Conservation (phyloP, 345 rosid species). For the Passiflora organensis region DNA sequence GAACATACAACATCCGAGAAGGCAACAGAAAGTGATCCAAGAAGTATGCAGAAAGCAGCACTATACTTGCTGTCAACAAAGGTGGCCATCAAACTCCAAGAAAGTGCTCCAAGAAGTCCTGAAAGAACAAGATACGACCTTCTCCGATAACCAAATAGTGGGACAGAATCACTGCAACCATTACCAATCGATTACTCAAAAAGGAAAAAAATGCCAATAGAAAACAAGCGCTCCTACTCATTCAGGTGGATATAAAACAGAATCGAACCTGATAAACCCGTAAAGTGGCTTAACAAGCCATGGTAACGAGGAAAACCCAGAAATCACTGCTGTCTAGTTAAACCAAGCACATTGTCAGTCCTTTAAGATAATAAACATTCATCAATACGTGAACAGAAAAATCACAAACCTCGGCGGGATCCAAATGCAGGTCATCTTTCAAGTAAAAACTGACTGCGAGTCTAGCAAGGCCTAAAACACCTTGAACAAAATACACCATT, state of each 20-base stretch:
- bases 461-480: constrained; percentile 88
- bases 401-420: constrained; percentile 86
- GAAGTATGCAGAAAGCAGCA: constrained; percentile 81
- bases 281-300: constrained; percentile 96
- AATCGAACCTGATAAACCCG: constrained; percentile 79
- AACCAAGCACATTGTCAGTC: constrained; percentile 44
- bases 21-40: constrained; percentile 93
- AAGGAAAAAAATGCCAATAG: too few species aligned
- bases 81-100: constrained; percentile 95
- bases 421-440: constrained; percentile 92
- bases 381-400: not conserved
- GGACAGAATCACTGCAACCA: constrained; percentile 74
- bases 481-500: constrained; percentile 98
- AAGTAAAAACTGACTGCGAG: constrained; percentile 91
- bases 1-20: constrained; percentile 84
- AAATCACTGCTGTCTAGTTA: constrained; percentile 96
- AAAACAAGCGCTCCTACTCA: too few species aligned
- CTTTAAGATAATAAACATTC: constrained; percentile 6
- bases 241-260: too few species aligned
- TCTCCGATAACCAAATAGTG: constrained; percentile 91
- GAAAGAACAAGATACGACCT: constrained; percentile 94
- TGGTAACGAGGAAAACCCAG: constrained; percentile 87
- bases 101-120: constrained; percentile 91
- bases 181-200: constrained; percentile 7
- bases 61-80: constrained; percentile 79